These are phyloP conservation scores for Serpula lacrymans DNA, from an alignment of 768 basidiomycete species.

Conservation along the genomic window DNA sequence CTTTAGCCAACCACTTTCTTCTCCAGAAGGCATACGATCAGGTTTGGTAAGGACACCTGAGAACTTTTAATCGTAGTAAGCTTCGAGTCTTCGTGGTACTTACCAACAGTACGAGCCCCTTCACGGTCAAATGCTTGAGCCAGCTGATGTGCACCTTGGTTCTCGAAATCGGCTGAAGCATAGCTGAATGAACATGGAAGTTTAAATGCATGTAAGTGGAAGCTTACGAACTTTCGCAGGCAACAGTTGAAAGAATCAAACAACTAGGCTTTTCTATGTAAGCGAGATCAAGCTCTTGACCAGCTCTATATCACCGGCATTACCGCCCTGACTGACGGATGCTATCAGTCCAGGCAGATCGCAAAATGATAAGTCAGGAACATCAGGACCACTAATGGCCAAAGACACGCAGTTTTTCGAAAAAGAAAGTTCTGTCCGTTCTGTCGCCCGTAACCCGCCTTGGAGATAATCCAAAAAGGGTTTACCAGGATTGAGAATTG, in stretches of 20 bases:
- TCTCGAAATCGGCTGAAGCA: slow-evolving; percentile 61
- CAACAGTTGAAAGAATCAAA: slow-evolving; percentile 64
- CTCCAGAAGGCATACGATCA: slow-evolving; percentile 27
- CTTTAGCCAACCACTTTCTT: slow-evolving; percentile 49
- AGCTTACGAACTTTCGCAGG: slow-evolving; percentile 33
- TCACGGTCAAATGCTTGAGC: slow-evolving; percentile 52
- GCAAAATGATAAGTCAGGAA: slow-evolving; percentile 63
- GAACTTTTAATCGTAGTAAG: slow-evolving; percentile 45
- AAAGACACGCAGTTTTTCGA: slow-evolving; percentile 56
- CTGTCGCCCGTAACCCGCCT: slow-evolving; percentile 2
- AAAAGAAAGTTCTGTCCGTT: slow-evolving; percentile 33
- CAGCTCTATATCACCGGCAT: slow-evolving; percentile 55
- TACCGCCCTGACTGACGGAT: slow-evolving; percentile 46
- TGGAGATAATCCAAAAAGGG: slow-evolving; percentile 13
- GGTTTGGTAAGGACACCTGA: slow-evolving; percentile 68
- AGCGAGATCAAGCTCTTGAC: slow-evolving; percentile 51
- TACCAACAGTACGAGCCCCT: slow-evolving; percentile 63
- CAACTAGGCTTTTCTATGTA: slow-evolving; percentile 69
- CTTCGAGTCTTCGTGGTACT: slow-evolving; percentile 8
- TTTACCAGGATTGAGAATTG: slow-evolving; percentile 58
- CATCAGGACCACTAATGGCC: slow-evolving; percentile 54
- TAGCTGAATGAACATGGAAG: slow-evolving; percentile 34
- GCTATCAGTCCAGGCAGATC: slow-evolving; percentile 67
- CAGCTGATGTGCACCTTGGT: slow-evolving; percentile 60
- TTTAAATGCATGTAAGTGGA: slow-evolving; percentile 22